Conservation (phyloP, 2,329 filamentous ascomycete species). For the Zymoseptoria crescenta region DNA sequence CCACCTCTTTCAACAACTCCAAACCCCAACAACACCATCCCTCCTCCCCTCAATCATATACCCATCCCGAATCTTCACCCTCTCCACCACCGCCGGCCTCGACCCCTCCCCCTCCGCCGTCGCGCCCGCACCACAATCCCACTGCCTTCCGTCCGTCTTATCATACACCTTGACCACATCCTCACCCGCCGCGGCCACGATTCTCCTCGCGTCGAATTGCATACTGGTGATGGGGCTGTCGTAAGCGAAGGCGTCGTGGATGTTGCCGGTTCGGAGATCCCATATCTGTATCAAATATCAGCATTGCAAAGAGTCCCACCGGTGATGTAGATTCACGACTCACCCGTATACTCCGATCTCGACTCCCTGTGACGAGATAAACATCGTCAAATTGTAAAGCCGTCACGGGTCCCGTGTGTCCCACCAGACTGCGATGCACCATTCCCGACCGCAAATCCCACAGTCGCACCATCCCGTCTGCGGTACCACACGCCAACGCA, state of each 20-base stretch:
- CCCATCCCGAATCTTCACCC: constrained; percentile 83
- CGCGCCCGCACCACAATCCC: constrained; percentile 86
- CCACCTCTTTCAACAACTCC: constrained; percentile 56
- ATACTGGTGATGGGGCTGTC: constrained; percentile 86
- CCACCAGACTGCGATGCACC: constrained; percentile 91
- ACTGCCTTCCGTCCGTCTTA: constrained; percentile 90
- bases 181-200: constrained; percentile 83
- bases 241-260: constrained; percentile 93
- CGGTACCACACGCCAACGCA: constrained; percentile 89
- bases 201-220: constrained; percentile 91
- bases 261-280: constrained; percentile 93
- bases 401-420: constrained; percentile 90
- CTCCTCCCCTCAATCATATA: constrained; percentile 85
- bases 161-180: constrained; percentile 97
- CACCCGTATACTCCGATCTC: constrained; percentile 89
- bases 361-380: constrained; percentile 85
- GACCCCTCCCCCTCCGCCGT: constrained; percentile 52
- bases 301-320: neutral
- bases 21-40: constrained; percentile 83
- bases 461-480: constrained; percentile 90
- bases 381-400: constrained; percentile 94
- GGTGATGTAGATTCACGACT: constrained; percentile 40
- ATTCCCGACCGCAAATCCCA: constrained; percentile 97
- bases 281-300: constrained; percentile 66
- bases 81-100: constrained; percentile 53